Evolutionary conservation across 1,284 basidiomycete species (phyloP), one percentile per base, ranked within the genome.

Genomic region (Mycena sp.): DNA sequence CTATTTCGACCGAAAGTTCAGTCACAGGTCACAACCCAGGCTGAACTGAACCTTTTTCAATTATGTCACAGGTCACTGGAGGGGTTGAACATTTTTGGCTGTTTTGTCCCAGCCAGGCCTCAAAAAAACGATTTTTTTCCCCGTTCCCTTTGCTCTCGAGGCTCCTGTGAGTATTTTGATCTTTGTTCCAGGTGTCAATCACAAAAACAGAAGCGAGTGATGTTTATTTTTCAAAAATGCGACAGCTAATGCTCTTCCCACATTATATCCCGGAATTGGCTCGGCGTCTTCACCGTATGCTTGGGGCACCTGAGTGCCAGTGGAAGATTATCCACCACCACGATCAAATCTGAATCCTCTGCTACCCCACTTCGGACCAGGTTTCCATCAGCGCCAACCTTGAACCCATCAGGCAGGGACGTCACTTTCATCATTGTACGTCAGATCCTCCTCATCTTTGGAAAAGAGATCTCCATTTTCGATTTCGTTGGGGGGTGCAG

Each of bases 361-460:
- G 45, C 55, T 2, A 6, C 44, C 2, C 55, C 44, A 28, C 26
- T 29, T 5, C 45, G 54, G 6, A 40, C 35, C 2, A 57, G 3
- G 11, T 23, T 40, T 11, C 54, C 44, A 19, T 57, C 54, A 7
- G 21, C 43, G 26, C 30, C 17, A 4, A 38, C 14, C 17, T 4
- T 10, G 17, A 48, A 57, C 11, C 54, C 54, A 10, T 37, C 16
- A 9, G 32, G 32, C 32, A 37, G 16, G 58, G n/a, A 59, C 40
- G 37, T 59, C 58, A 23, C 58, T 59, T 25, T 59, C 49, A 16
- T 59, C 48, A 9, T 26, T 21, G 29, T 44, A 44, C 2, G 2
- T 25, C 3, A 6, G 12, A 3, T 16, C 3, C 9, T 59, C 58
- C 1, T 59, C 49, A 12, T 50, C 25, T 14, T 17, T 6, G 3